Base-by-base conservation (phyloP, 1,139 yeast genomes). In the Scheffersomyces lignicola region DNA sequence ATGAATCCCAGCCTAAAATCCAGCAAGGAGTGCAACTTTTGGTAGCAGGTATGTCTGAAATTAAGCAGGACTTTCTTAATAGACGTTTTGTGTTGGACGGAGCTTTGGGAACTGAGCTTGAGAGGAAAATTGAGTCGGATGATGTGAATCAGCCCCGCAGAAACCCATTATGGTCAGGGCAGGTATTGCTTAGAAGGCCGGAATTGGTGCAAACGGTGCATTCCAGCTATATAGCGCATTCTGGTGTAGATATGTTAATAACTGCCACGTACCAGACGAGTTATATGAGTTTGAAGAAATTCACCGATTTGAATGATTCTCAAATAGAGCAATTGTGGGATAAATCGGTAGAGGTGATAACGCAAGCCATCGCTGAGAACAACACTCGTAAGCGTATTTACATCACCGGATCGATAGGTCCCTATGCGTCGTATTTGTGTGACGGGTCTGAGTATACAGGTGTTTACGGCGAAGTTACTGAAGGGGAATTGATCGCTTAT, bases 401-500 rank as follows among this genome's bases (percentile, higher is more conserved):
- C 25, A 66, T 80, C 5, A 75, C 75, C 7, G 89, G 82, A 0
- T 76, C 84, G 7, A 52, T 82, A n/a, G 92, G 90, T 0, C 88
- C 92, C 0, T 83, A 76, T 49, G 90, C 89, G 1, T 82, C 87
- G 0, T 77, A 56, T 42, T 53, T 81, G 27, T 78, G 81, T 17
- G 70, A 78, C 43, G 89, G 89, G 1, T 67, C 80, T 1, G 92
- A 83, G 48, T 83, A 80, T 49, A 78, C 81, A 2, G 90, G 90
- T 0, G 62, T 72, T 23, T 83, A 83, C 48, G 60, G 56, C 11
- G 60, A 51, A 6, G 52, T 57, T 1, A 40, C 57, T 1, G 48
- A 49, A 17, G 52, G 50, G 2, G 57, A 57, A 7, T 50, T 82
- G 35, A 48, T 45, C 4, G 51, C 54, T 3, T 80, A 76, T 52